Evolutionary conservation across 1,284 basidiomycete genomes (phyloP).

Genomic region (Fomitopsis pinicola): DNA sequence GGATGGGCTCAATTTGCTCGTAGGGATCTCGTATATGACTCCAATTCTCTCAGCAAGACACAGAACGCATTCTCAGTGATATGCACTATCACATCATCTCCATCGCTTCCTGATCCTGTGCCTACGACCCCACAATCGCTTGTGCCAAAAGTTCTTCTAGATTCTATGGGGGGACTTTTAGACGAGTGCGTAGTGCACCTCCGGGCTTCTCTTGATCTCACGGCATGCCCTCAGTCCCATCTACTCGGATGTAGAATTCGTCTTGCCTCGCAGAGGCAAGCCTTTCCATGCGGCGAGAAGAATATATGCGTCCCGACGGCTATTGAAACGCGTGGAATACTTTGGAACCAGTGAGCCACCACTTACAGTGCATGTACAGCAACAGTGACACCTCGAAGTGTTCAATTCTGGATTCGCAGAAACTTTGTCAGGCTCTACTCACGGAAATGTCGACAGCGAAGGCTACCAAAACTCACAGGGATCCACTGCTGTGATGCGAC

Average conservation of each 20-base stretch:
- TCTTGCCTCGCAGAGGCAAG: slow-evolving; percentile 52
- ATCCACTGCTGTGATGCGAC: slow-evolving; percentile 13
- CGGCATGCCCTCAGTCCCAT: slow-evolving; percentile 35
- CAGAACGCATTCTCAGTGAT: slow-evolving; percentile 71
- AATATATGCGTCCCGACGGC: slow-evolving; percentile 64
- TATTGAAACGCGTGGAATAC: slow-evolving; percentile 73
- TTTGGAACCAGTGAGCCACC: slow-evolving; percentile 57
- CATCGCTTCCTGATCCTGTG: slow-evolving; percentile 46
- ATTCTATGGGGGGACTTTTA: slow-evolving; percentile 68
- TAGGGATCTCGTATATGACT: slow-evolving; percentile 70
- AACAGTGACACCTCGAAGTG: slow-evolving; percentile 40
- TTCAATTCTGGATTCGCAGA: slow-evolving; percentile 67
- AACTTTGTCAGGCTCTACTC: slow-evolving; percentile 23
- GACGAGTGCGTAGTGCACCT: slow-evolving; percentile 44
- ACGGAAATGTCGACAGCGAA: slow-evolving; percentile 13
- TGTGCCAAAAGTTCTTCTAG: slow-evolving; percentile 61
- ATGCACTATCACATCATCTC: slow-evolving; percentile 74
- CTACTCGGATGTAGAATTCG: slow-evolving; percentile 81
- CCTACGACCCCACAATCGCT: slow-evolving; percentile 42
- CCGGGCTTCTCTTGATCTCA: neutral
- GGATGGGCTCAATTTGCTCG: slow-evolving; percentile 82
- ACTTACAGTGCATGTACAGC: neutral
- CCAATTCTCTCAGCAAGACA: slow-evolving; percentile 48
- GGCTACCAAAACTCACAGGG: slow-evolving; percentile 14
- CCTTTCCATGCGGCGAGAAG: slow-evolving; percentile 31